Evolutionary conservation across 2,329 filamentous ascomycete species (phyloP).

Genomic region (Pezicula radicicola): DNA sequence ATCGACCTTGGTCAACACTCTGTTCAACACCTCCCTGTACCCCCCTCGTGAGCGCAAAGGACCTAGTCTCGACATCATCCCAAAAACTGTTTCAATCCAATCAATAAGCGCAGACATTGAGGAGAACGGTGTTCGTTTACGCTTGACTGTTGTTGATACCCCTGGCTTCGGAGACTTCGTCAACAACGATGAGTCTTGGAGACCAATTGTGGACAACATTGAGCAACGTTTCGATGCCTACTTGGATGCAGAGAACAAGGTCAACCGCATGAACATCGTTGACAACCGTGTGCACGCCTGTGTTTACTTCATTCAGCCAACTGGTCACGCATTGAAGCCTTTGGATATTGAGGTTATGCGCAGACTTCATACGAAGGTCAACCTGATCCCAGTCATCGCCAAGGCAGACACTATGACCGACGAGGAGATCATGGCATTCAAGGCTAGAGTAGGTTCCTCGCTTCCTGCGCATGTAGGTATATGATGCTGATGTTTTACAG

Average conservation of each 20-base stretch:
- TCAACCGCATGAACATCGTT: conserved; percentile 99
- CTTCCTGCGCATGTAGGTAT: neutral
- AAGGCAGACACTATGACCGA: conserved; percentile 98
- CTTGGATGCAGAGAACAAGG: conserved; percentile 99
- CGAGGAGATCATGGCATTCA: conserved; percentile 92
- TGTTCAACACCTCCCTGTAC: conserved; percentile 99
- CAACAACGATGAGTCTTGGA: conserved; percentile 99
- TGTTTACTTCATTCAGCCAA: conserved; percentile 99
- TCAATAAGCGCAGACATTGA: conserved; percentile 96
- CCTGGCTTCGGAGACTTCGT: conserved; percentile 99
- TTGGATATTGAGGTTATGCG: conserved; percentile 99
- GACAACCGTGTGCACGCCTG: conserved; percentile 99
- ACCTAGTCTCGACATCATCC: conserved; percentile 95
- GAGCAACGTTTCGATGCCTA: conserved; percentile 99
- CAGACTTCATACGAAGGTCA: conserved; percentile 99
- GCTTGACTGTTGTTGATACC: conserved; percentile 94
- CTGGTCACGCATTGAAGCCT: conserved; percentile 96
- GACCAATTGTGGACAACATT: conserved; percentile 98
- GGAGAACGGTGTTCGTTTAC: conserved; percentile 95
- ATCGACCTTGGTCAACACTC: conserved; percentile 97
- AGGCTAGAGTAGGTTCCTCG: conserved; percentile 75
- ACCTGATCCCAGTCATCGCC: conserved; percentile 97
- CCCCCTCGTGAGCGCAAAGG: conserved; percentile 98
- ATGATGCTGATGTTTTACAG: conserved; percentile 43
- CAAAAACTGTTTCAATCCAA: conserved; percentile 95